These are phyloP conservation scores for Taphrina betulina DNA, from an alignment of 1,139 yeast species.

Conservation along the genomic window DNA sequence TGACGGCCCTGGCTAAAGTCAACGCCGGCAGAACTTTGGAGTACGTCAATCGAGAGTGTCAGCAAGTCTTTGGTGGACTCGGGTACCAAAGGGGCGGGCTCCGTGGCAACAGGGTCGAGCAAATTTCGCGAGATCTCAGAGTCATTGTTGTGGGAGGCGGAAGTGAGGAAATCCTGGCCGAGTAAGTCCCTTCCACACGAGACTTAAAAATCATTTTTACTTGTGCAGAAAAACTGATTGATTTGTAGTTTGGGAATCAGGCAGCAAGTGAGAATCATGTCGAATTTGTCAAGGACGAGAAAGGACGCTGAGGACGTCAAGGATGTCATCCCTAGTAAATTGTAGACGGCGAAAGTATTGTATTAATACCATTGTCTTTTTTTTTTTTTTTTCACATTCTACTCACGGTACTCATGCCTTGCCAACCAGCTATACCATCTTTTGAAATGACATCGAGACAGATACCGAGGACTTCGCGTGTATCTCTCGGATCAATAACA, in stretches of 20 bases:
- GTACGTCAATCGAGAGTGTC: constrained; percentile 50
- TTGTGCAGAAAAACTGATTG: too few relatives aligned
- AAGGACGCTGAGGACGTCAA: neutral
- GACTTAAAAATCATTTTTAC: too few relatives aligned
- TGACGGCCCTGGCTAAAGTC: constrained; percentile 51
- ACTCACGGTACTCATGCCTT: constrained; percentile 43
- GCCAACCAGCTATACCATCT: constrained; percentile 38
- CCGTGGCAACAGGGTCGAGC: constrained; percentile 49
- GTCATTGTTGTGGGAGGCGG: constrained; percentile 52
- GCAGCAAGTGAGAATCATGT: neutral
- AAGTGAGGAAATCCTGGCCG: constrained; percentile 49
- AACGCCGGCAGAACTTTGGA: constrained; percentile 48
- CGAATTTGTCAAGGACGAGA: too few relatives aligned
- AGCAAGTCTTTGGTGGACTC: constrained; percentile 51
- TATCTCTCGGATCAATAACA: constrained; percentile 44
- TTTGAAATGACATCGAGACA: constrained; percentile 42
- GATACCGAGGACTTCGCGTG: constrained; percentile 44
- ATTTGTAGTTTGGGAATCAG: neutral
- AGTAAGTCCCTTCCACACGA: too few relatives aligned
- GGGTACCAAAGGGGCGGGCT: constrained; percentile 50
- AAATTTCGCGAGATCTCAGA: constrained; percentile 49
- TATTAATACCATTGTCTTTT: too few relatives aligned
- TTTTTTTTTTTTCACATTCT: too few relatives aligned
- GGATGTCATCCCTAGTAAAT: neutral
- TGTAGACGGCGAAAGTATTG: neutral